phyloP scores from a whole-genome alignment of 805 yeast species.

The Metschnikowia continentalis region DNA sequence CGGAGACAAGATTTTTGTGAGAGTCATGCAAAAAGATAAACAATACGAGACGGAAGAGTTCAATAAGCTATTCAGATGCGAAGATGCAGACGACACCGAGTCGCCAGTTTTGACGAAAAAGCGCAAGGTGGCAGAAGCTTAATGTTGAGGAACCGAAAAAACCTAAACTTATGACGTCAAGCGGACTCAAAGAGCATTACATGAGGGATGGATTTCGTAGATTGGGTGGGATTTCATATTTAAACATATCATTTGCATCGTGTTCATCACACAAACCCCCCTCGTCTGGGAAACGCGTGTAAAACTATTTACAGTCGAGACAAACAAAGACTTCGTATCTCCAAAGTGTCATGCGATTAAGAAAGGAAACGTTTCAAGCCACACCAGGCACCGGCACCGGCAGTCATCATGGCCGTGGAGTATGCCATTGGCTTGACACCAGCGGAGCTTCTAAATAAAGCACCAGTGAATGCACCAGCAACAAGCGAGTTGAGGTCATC shows the following conservation, averaged over 20 bases:
- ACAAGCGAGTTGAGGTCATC: constrained; percentile 79
- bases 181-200: background rate
- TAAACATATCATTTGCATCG: constrained; percentile 3
- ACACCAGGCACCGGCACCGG: constrained; percentile 91
- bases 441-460: constrained; percentile 77
- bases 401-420: constrained; percentile 79
- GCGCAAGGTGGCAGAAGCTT: background rate
- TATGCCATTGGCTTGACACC: constrained; percentile 88
- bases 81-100: background rate
- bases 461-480: constrained; percentile 92
- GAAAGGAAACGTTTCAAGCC: constrained; percentile 53
- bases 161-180: background rate
- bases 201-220: background rate
- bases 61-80: background rate
- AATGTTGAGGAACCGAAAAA: background rate
- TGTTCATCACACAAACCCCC: constrained; percentile 3
- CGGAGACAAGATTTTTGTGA: constrained; percentile 32
- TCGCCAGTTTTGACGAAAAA: background rate
- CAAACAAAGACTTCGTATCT: constrained; percentile 8
- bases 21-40: constrained; percentile 30
- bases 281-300: background rate
- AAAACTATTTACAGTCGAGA: constrained; percentile 16
- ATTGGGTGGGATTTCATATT: background rate
- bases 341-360: constrained; percentile 16
- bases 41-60: constrained; percentile 18